These are phyloP conservation scores for Ensete ventricosum DNA, from an alignment of 176 grass and related monocot genomes.

Conservation along the genomic window DNA sequence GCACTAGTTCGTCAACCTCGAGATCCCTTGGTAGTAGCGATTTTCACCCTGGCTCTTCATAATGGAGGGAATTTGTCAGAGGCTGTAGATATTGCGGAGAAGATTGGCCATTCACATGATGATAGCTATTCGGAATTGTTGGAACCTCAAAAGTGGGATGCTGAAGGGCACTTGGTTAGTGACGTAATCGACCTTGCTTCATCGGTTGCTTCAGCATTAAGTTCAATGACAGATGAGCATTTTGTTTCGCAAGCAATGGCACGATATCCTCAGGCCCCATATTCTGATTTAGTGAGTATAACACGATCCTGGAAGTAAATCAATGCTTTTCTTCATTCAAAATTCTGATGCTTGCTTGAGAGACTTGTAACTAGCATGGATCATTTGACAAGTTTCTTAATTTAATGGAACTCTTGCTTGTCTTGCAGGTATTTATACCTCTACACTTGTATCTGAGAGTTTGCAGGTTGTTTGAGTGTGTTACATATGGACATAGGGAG, in stretches of 20 bases:
- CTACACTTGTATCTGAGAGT: slow-evolving; percentile 66
- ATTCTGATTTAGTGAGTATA: slow-evolving; percentile 74
- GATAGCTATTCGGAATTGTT: slow-evolving; percentile 50
- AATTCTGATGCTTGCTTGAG: not conserved
- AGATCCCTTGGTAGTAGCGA: slow-evolving; percentile 71
- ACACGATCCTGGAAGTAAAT: not conserved
- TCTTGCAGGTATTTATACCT: slow-evolving; percentile 75
- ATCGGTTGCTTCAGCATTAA: slow-evolving; percentile 39
- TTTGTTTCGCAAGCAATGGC: slow-evolving; percentile 66
- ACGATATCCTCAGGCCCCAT: slow-evolving; percentile 72
- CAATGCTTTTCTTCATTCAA: not conserved
- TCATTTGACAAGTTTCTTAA: not conserved
- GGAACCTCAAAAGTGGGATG: slow-evolving; percentile 31
- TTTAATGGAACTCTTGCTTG: not conserved
- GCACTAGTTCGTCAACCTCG: slow-evolving; percentile 46
- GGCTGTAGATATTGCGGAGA: slow-evolving; percentile 58
- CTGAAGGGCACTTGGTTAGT: slow-evolving; percentile 33
- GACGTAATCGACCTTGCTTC: slow-evolving; percentile 42
- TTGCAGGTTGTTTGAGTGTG: slow-evolving; percentile 52
- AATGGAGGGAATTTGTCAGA: slow-evolving; percentile 70
- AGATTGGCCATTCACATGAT: slow-evolving; percentile 52
- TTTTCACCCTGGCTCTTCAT: slow-evolving; percentile 73
- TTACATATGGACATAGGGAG: slow-evolving; percentile 42
- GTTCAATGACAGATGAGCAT: slow-evolving; percentile 64
- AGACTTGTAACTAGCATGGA: not conserved